These are phyloP conservation scores for Oropetium thomaeum DNA, from an alignment of 176 grass and related monocot species.

Conservation along the genomic window DNA sequence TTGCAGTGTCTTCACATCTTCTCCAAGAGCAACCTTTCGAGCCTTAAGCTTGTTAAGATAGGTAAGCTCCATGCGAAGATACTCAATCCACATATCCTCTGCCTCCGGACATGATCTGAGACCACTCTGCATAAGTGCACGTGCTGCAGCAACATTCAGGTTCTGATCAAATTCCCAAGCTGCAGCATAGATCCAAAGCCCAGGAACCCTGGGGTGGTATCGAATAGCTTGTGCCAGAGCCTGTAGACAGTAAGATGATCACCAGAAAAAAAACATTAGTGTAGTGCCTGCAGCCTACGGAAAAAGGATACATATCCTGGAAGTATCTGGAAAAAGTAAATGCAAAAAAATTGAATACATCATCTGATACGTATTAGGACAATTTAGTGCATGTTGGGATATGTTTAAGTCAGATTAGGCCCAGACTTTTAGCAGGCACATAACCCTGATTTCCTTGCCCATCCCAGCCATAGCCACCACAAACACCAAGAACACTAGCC, in stretches of 20 bases:
- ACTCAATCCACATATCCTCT: slow-evolving; percentile 94
- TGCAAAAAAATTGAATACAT: no score
- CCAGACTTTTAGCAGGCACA: no score
- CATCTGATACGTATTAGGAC: no score
- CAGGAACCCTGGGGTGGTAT: slow-evolving; percentile 81
- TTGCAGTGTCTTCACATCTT: slow-evolving; percentile 61
- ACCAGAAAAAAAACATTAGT: not conserved
- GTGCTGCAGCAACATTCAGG: slow-evolving; percentile 81
- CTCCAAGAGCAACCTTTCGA: slow-evolving; percentile 75
- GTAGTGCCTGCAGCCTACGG: not conserved
- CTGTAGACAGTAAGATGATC: slow-evolving; percentile 18
- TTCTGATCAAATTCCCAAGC: slow-evolving; percentile 99
- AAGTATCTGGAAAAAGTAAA: no score
- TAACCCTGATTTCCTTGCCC: no score
- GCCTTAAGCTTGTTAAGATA: slow-evolving; percentile 94
- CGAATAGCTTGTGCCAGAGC: slow-evolving; percentile 76
- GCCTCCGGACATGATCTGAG: slow-evolving; percentile 80
- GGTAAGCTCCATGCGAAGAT: slow-evolving; percentile 95
- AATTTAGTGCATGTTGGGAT: no score
- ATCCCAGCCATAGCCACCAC: no score
- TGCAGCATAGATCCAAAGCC: slow-evolving; percentile 97
- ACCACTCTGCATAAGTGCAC: slow-evolving; percentile 89
- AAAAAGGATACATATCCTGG: no score
- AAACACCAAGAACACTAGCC: no score
- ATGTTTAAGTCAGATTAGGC: no score